A percentile compares a stretch with the other conserved stretches of the same genome.
Conservation (phyloP, 179 eudicot genomes). For the Actinidia arguta region DNA sequence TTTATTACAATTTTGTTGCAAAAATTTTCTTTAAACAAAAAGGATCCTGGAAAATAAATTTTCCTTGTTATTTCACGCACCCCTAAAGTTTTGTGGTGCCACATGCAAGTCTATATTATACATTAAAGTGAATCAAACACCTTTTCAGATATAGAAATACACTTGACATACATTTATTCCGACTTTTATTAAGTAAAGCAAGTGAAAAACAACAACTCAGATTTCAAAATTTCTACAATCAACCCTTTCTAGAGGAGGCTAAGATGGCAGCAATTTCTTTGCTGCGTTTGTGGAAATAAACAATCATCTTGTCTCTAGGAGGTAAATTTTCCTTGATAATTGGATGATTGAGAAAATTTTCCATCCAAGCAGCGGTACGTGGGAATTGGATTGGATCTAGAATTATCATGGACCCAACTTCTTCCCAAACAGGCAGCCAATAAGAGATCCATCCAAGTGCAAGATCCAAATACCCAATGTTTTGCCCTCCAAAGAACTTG, state of each 20-base stretch:
- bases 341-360: not conserved
- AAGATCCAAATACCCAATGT: constrained; percentile 19
- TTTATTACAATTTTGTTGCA: too few species aligned
- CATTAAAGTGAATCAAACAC: too few species aligned
- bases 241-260: not conserved
- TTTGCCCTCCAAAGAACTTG: constrained; percentile 15
- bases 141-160: too few species aligned
- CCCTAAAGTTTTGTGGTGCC: too few species aligned
- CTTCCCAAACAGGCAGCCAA: constrained; percentile 10
- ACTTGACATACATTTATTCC: too few species aligned
- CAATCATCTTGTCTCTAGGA: not conserved
- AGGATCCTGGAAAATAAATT: too few species aligned
- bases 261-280: not conserved
- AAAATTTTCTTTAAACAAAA: too few species aligned
- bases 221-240: not conserved
- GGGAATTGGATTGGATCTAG: constrained; percentile 10
- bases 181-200: too few species aligned
- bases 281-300: not conserved
- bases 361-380: not conserved
- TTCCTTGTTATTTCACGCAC: too few species aligned
- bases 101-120: too few species aligned
- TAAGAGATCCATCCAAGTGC: constrained; percentile 20
- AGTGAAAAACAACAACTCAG: too few species aligned
- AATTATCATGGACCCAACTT: constrained; percentile 8
- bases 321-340: constrained; percentile 2